Percentiles rank a stretch among this genome's conserved stretches.
Evolutionary conservation across 2,329 filamentous ascomycete species (phyloP).

Genomic region (Botrytis pseudocinerea): DNA sequence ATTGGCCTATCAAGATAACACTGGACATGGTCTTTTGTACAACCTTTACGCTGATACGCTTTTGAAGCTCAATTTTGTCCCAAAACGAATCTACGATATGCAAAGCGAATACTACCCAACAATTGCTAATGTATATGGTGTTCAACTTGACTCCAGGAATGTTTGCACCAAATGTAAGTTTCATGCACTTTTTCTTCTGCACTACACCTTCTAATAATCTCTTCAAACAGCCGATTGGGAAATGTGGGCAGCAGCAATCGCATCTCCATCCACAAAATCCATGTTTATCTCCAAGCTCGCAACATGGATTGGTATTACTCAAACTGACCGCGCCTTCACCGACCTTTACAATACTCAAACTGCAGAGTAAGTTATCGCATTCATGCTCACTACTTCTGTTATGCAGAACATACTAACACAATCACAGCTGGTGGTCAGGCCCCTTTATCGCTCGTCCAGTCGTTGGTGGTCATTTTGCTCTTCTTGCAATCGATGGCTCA

Average conservation of each 20-base stretch:
- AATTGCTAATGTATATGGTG: slow-evolving; percentile 71
- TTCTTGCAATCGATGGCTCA: slow-evolving; percentile 54
- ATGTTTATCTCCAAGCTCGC: slow-evolving; percentile 71
- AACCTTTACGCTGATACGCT: slow-evolving; percentile 81
- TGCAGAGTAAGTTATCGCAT: slow-evolving; percentile 55
- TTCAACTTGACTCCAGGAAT: slow-evolving; percentile 80
- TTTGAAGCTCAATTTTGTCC: slow-evolving; percentile 76
- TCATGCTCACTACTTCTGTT: background rate
- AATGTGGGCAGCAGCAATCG: slow-evolving; percentile 78
- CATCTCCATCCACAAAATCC: slow-evolving; percentile 58
- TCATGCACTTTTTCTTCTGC: background rate
- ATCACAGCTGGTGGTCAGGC: slow-evolving; percentile 26
- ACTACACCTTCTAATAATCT: background rate
- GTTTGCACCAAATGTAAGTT: slow-evolving; percentile 69
- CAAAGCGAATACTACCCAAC: slow-evolving; percentile 76
- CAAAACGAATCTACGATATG: slow-evolving; percentile 71
- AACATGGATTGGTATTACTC: slow-evolving; percentile 73
- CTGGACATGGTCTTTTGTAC: slow-evolving; percentile 59
- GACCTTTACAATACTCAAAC: slow-evolving; percentile 75
- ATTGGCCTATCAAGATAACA: slow-evolving; percentile 70
- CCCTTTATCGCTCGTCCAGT: slow-evolving; percentile 77
- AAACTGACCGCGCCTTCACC: slow-evolving; percentile 69
- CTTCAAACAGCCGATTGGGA: slow-evolving; percentile 65
- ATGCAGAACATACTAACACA: background rate
- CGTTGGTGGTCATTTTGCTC: slow-evolving; percentile 76